These are phyloP conservation scores for Pisolithus microcarpus DNA, from an alignment of 768 basidiomycete species.

Conservation along the genomic window DNA sequence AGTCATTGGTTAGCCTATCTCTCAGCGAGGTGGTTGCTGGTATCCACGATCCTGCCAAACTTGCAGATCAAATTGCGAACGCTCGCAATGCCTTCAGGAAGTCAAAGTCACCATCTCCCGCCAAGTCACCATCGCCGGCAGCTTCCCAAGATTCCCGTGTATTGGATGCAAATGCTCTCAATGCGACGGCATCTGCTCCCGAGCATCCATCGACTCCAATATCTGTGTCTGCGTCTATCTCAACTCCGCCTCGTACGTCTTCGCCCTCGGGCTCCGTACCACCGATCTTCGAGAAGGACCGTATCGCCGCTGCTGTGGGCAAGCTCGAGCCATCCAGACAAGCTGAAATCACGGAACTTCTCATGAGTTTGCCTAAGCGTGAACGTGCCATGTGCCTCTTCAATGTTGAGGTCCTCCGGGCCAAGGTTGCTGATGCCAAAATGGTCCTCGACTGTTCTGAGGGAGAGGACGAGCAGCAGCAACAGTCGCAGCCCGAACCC, in stretches of 20 bases:
- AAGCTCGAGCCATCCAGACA: slow-evolving; percentile 57
- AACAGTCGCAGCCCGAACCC: slow-evolving; percentile 15
- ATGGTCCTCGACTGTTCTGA: slow-evolving; percentile 71
- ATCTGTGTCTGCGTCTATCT: slow-evolving; percentile 66
- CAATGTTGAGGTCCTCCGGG: slow-evolving; percentile 70
- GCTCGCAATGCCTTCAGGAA: slow-evolving; percentile 30
- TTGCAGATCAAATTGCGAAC: slow-evolving; percentile 55
- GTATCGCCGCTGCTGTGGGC: slow-evolving; percentile 59
- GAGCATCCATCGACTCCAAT: slow-evolving; percentile 86
- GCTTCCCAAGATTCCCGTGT: slow-evolving; percentile 65
- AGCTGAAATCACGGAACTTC: slow-evolving; percentile 61
- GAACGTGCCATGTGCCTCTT: slow-evolving; percentile 90
- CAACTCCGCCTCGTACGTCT: slow-evolving; percentile 77
- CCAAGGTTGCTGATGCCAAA: slow-evolving; percentile 78
- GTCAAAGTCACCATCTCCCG: slow-evolving; percentile 34
- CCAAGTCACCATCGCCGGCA: slow-evolving; percentile 48
- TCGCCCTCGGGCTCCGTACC: slow-evolving; percentile 63
- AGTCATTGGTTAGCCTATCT: slow-evolving; percentile 61
- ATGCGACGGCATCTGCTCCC: slow-evolving; percentile 80
- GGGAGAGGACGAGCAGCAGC: slow-evolving; percentile 38
- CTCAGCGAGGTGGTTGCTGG: slow-evolving; percentile 71
- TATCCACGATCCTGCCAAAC: slow-evolving; percentile 61
- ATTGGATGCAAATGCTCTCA: slow-evolving; percentile 54
- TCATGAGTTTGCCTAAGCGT: slow-evolving; percentile 82
- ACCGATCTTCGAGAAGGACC: slow-evolving; percentile 64